Conservation (phyloP, 345 rosid species). For the Lagerstroemia speciosa region DNA sequence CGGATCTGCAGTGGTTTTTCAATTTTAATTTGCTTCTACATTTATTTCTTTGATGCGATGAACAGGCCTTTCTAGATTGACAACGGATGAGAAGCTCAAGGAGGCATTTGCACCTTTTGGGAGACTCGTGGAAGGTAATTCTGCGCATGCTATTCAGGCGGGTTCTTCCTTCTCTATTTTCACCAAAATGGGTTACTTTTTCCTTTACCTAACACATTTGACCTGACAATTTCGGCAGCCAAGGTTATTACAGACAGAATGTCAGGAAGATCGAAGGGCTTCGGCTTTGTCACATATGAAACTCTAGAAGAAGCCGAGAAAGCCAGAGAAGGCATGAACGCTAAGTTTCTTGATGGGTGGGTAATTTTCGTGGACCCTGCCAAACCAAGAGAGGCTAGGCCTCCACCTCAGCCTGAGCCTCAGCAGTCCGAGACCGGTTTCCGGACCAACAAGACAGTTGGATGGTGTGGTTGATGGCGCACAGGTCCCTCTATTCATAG, state of each 20-base stretch:
- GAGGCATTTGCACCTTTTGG: slow-evolving; percentile 79
- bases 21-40: neutral
- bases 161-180: neutral
- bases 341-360: slow-evolving; percentile 90
- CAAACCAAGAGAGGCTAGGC: slow-evolving; percentile 44
- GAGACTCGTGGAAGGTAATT: slow-evolving; percentile 55
- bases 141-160: neutral
- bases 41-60: slow-evolving; percentile 6
- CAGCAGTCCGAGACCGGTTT: slow-evolving; percentile 41
- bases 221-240: slow-evolving; percentile 27
- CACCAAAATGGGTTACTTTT: neutral
- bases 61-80: slow-evolving; percentile 63
- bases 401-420: slow-evolving; percentile 7
- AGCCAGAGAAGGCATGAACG: slow-evolving; percentile 80
- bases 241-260: slow-evolving; percentile 57
- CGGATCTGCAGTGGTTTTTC: neutral
- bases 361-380: slow-evolving; percentile 93
- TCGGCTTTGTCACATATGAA: slow-evolving; percentile 60
- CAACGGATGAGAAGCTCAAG: slow-evolving; percentile 64
- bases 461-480: slow-evolving; percentile 57
- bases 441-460: slow-evolving; percentile 67
- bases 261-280: slow-evolving; percentile 74
- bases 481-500: neutral
- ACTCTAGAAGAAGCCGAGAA: slow-evolving; percentile 81
- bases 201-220: neutral